These are phyloP conservation scores for Heritiera fomes DNA, from an alignment of 345 rosid genomes.

Conservation along the genomic window DNA sequence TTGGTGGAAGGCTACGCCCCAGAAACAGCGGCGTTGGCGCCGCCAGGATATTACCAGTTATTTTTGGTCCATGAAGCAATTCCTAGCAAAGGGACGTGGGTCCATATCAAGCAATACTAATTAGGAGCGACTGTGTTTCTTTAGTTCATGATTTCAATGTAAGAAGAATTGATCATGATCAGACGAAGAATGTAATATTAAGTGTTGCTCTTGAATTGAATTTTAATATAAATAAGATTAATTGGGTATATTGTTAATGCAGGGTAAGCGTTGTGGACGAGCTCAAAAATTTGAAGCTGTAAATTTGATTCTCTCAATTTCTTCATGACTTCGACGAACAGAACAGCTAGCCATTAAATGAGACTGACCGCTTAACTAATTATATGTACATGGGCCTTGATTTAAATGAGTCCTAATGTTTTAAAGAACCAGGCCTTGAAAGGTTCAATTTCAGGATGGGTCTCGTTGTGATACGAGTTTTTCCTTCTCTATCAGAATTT, in stretches of 20 bases:
- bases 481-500: background rate
- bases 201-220: background rate
- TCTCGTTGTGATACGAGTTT: background rate
- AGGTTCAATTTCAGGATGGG: background rate
- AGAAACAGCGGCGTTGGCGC: conserved; percentile 39
- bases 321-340: background rate
- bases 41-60: conserved; percentile 45
- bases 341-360: background rate
- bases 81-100: conserved; percentile 49
- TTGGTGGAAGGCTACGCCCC: conserved; percentile 27
- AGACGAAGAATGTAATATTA: background rate
- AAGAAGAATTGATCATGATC: background rate
- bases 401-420: background rate
- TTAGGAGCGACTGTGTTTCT: background rate
- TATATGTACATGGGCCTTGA: conserved; percentile 1
- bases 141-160: background rate
- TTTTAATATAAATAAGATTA: background rate
- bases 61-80: conserved; percentile 43
- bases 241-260: background rate
- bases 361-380: background rate
- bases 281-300: background rate
- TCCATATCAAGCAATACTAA: conserved; percentile 22
- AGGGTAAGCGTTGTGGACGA: background rate
- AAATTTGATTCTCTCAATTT: background rate
- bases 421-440: background rate